Base-by-base conservation (phyloP, 768 basidiomycete genomes). In the Lentinus brumalis region DNA sequence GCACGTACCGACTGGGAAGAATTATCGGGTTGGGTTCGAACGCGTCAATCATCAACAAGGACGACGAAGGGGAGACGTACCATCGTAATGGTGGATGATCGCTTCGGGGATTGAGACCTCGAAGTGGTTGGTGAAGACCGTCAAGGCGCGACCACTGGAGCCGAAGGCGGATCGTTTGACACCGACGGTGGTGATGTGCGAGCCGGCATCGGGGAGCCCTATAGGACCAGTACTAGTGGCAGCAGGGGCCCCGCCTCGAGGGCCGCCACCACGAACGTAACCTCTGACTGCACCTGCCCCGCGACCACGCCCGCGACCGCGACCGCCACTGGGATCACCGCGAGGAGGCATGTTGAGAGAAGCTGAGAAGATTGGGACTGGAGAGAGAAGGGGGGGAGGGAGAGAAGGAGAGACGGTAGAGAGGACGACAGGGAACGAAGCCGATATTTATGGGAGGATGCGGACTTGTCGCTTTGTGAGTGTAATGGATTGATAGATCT, bases 1-100 rank as follows among this genome's bases (percentile, higher is more conserved):
- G 16, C 38, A 63, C 65, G 21, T 56, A 68, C 65, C 67, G 39
- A 68, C 67, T 68, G 52, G 21, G 10, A 45, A 15, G 35, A 26
- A 29, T 18, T 42, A 18, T 39, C 12, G 16, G 32, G n/a, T 50
- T 18, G 18, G 0, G 16, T 41, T 49, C 26, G 12, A 16, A 46
- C 30, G 26, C 29, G 38, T 53, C 21, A 50, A 44, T 8, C 29
- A 60, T 39, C 12, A 30, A 30, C 16, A 44, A 18, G 39, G 55
- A 35, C 35, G 39, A 47, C 50, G 56, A 30, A 44, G 40, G 9
- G 44, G 21, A 15, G 53, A 69, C 86, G 62, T 69, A 88, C 92
- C 86, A 70, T 94, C 91, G 67, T 93, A 92, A 67, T 93, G 92
- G 61, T 87, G 80, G 44, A 92, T 91, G 32, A 83, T 80, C 6